Conservation (phyloP, 345 rosid genomes). For the Salix caprea region DNA sequence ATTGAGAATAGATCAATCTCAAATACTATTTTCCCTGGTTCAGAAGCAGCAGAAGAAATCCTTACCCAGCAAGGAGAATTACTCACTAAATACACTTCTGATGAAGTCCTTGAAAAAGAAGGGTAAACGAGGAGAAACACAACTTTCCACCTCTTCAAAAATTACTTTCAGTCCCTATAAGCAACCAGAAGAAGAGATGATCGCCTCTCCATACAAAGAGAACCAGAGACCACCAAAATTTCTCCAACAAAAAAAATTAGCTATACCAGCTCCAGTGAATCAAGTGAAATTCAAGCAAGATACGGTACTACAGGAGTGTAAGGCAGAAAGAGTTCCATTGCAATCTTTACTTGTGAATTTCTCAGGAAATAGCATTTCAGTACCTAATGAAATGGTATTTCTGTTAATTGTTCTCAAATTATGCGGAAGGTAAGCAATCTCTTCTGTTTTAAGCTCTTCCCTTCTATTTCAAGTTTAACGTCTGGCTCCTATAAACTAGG, state of each 20-base stretch:
- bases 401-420: too few relatives aligned
- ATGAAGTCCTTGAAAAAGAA: slow-evolving; percentile 43
- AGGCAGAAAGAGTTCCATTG: slow-evolving; percentile 52
- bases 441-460: slow-evolving; percentile 24
- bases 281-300: slow-evolving; percentile 35
- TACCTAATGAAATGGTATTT: too few relatives aligned
- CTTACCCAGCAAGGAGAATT: slow-evolving; percentile 78
- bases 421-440: slow-evolving; percentile 24
- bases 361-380: slow-evolving; percentile 6
- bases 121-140: slow-evolving; percentile 38
- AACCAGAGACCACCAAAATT: slow-evolving; percentile 23
- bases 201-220: slow-evolving; percentile 43
- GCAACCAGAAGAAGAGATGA: slow-evolving; percentile 29
- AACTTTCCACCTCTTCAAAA: slow-evolving; percentile 25
- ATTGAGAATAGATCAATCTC: slow-evolving; percentile 24
- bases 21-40: slow-evolving; percentile 25
- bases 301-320: too few relatives aligned
- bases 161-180: slow-evolving; percentile 24
- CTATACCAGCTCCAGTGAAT: slow-evolving; percentile 15
- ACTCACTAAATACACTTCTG: slow-evolving; percentile 53
- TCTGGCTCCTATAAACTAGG: not conserved
- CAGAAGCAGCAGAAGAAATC: slow-evolving; percentile 45
- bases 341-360: slow-evolving; percentile 39
- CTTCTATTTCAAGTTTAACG: slow-evolving; percentile 22
- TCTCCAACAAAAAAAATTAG: slow-evolving; percentile 29